A percentile compares a stretch with the other conserved stretches of the same genome.
These are phyloP conservation scores for Erythrobasidium hasegawianum DNA, from an alignment of 1,284 basidiomycete species.

Conservation along the genomic window DNA sequence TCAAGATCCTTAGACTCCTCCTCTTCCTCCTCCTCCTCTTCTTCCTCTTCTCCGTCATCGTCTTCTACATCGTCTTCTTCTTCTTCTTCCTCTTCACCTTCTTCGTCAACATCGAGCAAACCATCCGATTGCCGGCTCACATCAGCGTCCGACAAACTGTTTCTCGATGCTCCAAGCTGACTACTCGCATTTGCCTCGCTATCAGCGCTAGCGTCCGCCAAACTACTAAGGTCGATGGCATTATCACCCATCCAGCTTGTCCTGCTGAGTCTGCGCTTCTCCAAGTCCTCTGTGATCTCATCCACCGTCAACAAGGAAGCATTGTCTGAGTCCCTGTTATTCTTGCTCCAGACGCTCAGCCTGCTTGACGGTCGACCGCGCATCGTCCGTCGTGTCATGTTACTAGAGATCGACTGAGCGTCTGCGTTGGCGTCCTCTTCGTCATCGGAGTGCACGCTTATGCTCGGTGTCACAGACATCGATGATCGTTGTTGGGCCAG, in stretches of 20 bases:
- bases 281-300: conserved; percentile 94
- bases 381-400: conserved; percentile 6
- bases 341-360: conserved; percentile 50
- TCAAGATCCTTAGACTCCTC: conserved; percentile 51
- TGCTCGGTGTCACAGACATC: conserved; percentile 30
- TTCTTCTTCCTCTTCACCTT: conserved; percentile 53
- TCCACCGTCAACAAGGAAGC: conserved; percentile 92
- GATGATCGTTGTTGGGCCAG: conserved; percentile 11
- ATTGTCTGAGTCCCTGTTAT: conserved; percentile 81
- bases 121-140: conserved; percentile 42
- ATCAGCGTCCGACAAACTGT: conserved; percentile 34
- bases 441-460: conserved; percentile 28
- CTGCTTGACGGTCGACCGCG: conserved; percentile 22
- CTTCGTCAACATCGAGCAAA: conserved; percentile 56
- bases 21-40: conserved; percentile 44
- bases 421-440: conserved; percentile 17
- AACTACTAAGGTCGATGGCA: conserved; percentile 1
- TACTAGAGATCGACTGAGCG: conserved; percentile 20
- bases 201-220: conserved; percentile 8
- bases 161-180: conserved; percentile 16
- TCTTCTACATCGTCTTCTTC: conserved; percentile 45
- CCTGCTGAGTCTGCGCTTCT: conserved; percentile 65
- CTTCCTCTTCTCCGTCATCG: conserved; percentile 41
- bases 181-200: conserved; percentile 21
- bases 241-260: conserved; percentile 33